Evolutionary conservation across 2,329 filamentous ascomycete species (phyloP).

Genomic region (Aspergillus melleus): DNA sequence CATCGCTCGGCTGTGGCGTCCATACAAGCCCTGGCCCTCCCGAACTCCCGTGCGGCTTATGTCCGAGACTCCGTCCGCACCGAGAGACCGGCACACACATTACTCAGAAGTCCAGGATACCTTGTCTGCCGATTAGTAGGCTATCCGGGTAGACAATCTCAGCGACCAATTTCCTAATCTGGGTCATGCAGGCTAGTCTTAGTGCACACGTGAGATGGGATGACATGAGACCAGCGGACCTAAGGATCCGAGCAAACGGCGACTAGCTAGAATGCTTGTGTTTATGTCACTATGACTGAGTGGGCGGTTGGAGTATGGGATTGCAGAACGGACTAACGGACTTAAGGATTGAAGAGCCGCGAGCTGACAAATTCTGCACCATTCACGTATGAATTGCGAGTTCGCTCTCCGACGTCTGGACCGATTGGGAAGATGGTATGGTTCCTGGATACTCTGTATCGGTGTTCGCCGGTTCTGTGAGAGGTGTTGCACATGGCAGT

Average conservation of each 20-base stretch:
- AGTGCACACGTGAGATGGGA: background rate
- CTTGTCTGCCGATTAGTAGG: background rate
- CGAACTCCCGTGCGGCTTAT: background rate
- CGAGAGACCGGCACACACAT: background rate
- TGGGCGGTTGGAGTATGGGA: background rate
- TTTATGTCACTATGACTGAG: background rate
- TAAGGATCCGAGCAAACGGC: background rate
- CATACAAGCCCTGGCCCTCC: background rate
- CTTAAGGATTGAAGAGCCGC: background rate
- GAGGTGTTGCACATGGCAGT: background rate
- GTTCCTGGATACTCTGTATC: background rate
- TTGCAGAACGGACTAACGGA: background rate
- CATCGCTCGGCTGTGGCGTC: background rate
- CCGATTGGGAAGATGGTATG: background rate
- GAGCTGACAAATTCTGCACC: background rate
- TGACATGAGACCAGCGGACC: background rate
- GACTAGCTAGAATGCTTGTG: background rate
- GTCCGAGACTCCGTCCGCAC: background rate
- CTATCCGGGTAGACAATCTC: background rate
- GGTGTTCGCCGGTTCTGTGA: background rate
- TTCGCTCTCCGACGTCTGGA: background rate
- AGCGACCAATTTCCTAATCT: background rate
- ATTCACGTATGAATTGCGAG: background rate
- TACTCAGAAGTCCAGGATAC: background rate
- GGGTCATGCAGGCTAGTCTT: background rate